A percentile compares a stretch with the other conserved stretches of the same genome.
Evolutionary conservation across 257 asterid species (phyloP).

Genomic region (Ballota nigra): DNA sequence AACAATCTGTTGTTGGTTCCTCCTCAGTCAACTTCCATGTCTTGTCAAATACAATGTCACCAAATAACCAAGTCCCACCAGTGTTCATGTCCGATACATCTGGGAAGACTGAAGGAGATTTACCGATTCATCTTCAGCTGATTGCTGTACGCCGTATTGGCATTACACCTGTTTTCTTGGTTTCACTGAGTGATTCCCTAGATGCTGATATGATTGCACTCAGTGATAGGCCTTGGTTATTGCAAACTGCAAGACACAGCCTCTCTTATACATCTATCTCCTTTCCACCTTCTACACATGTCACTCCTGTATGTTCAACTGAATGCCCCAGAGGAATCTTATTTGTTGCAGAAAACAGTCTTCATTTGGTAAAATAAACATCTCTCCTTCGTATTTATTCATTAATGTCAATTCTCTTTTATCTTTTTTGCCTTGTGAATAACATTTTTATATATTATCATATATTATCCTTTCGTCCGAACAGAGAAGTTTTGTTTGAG

Average conservation of each 20-base stretch:
- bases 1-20: slow-evolving; percentile 39
- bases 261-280: slow-evolving; percentile 90
- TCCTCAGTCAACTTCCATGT: slow-evolving; percentile 34
- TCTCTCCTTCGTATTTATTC: neutral
- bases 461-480: neutral
- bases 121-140: slow-evolving; percentile 68
- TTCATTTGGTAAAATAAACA: slow-evolving; percentile 72
- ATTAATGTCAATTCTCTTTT: neutral
- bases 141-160: slow-evolving; percentile 98
- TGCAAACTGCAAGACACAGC: slow-evolving; percentile 97
- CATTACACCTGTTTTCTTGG: slow-evolving; percentile 88
- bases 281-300: slow-evolving; percentile 94
- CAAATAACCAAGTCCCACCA: slow-evolving; percentile 35
- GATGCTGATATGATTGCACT: slow-evolving; percentile 89
- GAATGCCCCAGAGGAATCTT: slow-evolving; percentile 91
- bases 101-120: slow-evolving; percentile 43
- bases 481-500: neutral
- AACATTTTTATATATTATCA: slow-evolving; percentile 3
- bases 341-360: slow-evolving; percentile 95
- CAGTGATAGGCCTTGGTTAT: slow-evolving; percentile 98
- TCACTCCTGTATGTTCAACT: slow-evolving; percentile 81
- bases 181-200: slow-evolving; percentile 75
- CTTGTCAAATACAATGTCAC: slow-evolving; percentile 31
- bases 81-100: slow-evolving; percentile 33
- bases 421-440: neutral